Evolutionary conservation across 2,329 filamentous ascomycete species (phyloP), one percentile per base, ranked within the genome.

Genomic region (Neospermospora avenae): DNA sequence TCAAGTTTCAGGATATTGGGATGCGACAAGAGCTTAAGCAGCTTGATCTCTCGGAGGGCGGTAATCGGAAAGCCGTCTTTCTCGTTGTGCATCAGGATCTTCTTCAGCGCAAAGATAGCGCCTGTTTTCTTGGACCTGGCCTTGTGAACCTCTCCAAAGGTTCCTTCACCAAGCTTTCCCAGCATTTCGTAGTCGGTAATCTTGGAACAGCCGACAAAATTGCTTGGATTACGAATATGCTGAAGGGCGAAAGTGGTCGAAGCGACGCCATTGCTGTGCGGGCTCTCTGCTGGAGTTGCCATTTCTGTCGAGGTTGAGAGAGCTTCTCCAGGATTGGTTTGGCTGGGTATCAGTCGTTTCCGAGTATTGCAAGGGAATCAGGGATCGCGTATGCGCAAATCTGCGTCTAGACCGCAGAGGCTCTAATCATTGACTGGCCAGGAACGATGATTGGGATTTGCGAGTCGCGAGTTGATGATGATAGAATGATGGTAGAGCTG

Each of bases 1-100:
- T 95, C 90, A 39, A 99, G 80, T 63, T 84, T 85, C 60, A 99
- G 78, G 55, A 98, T 84, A 71, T 99, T 99, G 59, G 83, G 82
- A 74, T 99, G 95, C 10, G 89, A 93, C n/a, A 99, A 79, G 69
- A 96, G 86, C 77, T 99, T 99, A 61, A 99, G 81, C 41, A 99
- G 84, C 78, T 98, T 98, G 79, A 99, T 97, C 75, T 99, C 95
- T 72, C 95, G 90, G 48, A 99, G 83, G 6, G 95, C 93, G 0
- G 95, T 99, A 65, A 99, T 99, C n/a, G 95, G 95, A 69, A 99
- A 99, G 80, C 95, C 95, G 76, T 99, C 95, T 74, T 97, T 98
- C 78, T 99, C 95, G 74, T 98, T 96, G 74, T 98, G 95, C 90
- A 98, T 97, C 67, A 99, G 85, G 67, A 99, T 99, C 82, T 98